Conservation (phyloP, 768 basidiomycete genomes). For the Tulasnella sp. region DNA sequence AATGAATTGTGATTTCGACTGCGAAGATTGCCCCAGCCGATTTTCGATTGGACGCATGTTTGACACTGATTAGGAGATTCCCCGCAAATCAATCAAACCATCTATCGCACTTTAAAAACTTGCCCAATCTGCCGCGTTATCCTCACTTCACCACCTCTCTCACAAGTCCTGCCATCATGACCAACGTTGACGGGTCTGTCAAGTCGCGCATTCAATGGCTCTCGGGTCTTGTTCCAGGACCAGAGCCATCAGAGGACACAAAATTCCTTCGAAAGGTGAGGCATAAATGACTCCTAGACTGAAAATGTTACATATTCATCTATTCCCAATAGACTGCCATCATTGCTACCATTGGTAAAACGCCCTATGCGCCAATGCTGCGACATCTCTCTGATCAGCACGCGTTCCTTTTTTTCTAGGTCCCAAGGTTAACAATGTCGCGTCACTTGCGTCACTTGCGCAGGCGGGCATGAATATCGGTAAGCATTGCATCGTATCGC, state of each 20-base stretch:
- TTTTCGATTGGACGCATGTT: too few species aligned
- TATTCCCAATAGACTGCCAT: slow-evolving; percentile 64
- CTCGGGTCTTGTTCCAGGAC: slow-evolving; percentile 1
- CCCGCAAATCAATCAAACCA: too few species aligned
- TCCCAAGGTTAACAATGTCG: slow-evolving; percentile 86
- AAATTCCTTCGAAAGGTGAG: slow-evolving; percentile 85
- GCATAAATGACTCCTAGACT: too few species aligned
- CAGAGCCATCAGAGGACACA: slow-evolving; percentile 45
- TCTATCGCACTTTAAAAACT: too few species aligned
- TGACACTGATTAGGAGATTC: too few species aligned
- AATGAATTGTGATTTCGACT: too few species aligned
- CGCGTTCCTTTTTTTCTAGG: slow-evolving; percentile 34
- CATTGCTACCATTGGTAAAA: slow-evolving; percentile 91
- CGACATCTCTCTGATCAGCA: slow-evolving; percentile 9
- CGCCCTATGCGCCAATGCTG: too few species aligned
- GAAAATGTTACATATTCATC: slow-evolving; percentile 17
- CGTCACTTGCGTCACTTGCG: slow-evolving; percentile 72
- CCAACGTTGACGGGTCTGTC: neutral
- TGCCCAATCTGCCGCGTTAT: too few species aligned
- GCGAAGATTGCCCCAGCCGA: too few species aligned
- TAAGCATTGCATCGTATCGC: too few species aligned
- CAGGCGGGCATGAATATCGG: slow-evolving; percentile 96
- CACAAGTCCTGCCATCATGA: too few species aligned
- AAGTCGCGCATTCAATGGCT: slow-evolving; percentile 12
- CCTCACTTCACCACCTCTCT: too few species aligned